Percentiles rank a stretch among this genome's conserved stretches.
Evolutionary conservation across 257 asterid genomes (phyloP).

Genomic region (Anisodus tanguticus): DNA sequence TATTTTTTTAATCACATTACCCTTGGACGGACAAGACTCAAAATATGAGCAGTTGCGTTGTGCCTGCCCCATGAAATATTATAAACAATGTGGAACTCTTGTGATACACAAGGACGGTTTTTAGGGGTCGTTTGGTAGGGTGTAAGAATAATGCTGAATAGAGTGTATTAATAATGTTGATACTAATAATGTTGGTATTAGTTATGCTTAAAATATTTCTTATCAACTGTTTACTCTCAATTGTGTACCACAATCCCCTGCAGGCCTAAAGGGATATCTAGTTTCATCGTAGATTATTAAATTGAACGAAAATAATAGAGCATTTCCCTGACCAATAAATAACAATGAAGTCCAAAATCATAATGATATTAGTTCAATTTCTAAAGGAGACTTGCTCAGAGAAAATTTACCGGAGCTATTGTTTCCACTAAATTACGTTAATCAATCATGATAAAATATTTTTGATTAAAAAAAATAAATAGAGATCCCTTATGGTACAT

Average conservation of each 20-base stretch:
- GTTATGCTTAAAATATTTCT: too few relatives aligned
- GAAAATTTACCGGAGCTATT: not conserved
- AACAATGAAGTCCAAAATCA: not conserved
- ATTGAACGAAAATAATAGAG: not conserved
- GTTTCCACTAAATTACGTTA: not conserved
- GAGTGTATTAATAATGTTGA: too few relatives aligned
- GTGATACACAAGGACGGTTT: not conserved
- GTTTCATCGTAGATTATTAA: not conserved
- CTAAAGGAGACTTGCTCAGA: not conserved
- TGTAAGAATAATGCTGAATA: too few relatives aligned
- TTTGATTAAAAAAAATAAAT: not conserved
- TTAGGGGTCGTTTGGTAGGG: not conserved
- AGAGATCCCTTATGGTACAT: not conserved
- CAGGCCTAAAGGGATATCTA: not conserved
- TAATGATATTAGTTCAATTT: not conserved
- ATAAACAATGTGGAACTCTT: not conserved
- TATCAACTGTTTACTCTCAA: not conserved
- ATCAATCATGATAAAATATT: not conserved
- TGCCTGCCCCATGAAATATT: not conserved
- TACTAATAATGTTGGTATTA: too few relatives aligned
- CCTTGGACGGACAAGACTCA: not conserved
- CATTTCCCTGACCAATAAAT: not conserved
- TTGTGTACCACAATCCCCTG: not conserved
- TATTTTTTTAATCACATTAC: not conserved
- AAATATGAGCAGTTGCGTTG: not conserved